Base-by-base conservation (phyloP, 2,329 filamentous ascomycete genomes). In the Stemphylium vesicarium region DNA sequence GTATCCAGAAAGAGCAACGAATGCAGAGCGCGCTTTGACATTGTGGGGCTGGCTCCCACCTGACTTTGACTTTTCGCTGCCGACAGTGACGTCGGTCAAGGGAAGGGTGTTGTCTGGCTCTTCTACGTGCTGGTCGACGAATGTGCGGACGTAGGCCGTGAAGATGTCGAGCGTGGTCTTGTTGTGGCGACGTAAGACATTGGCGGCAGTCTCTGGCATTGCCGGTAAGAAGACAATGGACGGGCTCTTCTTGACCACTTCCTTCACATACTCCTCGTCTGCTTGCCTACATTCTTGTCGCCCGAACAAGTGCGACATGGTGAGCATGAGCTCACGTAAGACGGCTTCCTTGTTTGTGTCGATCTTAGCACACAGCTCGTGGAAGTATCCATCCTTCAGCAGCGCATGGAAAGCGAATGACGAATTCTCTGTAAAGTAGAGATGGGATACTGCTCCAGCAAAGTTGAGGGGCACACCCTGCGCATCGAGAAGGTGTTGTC, bases 361-460 rank as follows among this genome's bases (percentile, higher is more conserved):
- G 32, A 90, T 80, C 13, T 83, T 77, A 2, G 79, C 79, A 67
- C 88, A 91, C 0, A 93, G 74, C 18, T 79, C 73, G 59, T 86
- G 82, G 69, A 93, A 89, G 66, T 89, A 92, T 0, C 89, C 89
- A 2, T 82, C 84, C 54, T 86, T 88, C 1, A 94, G 76, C 9
- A 94, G 78, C 1, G 88, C 85, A 68, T 93, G 90, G 74, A 93
- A 91, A 0, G 89, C 88, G 68, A 93, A 92, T 4, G 85, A 85
- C 0, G 87, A 85, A 64, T 89, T 91, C 63, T 92, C 89, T 0
- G 88, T 89, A 64, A 87, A 92, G 76, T 92, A 92, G 1, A 94
- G 76, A 73, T 92, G 89, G 0, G 85, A 84, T 0, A 92, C 83
- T 3, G 86, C 80, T 0, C 86, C 85, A 0, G 90, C 84, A 68